phyloP scores from a whole-genome alignment of 2,329 filamentous ascomycete genomes.

The Sphaerostilbella broomeana region DNA sequence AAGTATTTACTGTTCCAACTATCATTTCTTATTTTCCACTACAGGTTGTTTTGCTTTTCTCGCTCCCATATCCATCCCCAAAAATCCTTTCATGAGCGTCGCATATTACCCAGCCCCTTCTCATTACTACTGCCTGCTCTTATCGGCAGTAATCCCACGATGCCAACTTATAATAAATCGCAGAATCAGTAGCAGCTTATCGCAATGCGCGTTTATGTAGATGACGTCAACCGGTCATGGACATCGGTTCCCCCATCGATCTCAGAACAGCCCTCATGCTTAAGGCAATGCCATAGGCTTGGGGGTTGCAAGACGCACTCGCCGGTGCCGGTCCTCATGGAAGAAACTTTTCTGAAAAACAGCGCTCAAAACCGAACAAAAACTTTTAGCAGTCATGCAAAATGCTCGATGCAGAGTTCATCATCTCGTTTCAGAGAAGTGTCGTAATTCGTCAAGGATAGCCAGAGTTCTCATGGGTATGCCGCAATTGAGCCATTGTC shows the following conservation, averaged over 20 bases:
- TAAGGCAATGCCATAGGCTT: neutral
- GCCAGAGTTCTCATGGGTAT: conserved; percentile 24
- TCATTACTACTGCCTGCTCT: neutral
- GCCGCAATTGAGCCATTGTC: conserved; percentile 21
- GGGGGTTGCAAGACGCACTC: neutral
- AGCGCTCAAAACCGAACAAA: conserved; percentile 1
- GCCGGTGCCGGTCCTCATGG: neutral
- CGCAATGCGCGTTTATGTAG: neutral
- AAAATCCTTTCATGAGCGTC: neutral
- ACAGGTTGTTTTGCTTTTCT: too few species aligned
- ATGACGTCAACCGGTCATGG: too few species aligned
- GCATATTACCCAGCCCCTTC: neutral
- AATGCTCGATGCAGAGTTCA: conserved; percentile 15
- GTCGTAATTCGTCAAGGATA: conserved; percentile 16
- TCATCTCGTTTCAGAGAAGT: conserved; percentile 15
- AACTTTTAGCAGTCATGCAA: conserved; percentile 17
- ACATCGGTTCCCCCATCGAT: too few species aligned
- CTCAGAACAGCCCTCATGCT: too few species aligned
- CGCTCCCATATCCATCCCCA: neutral
- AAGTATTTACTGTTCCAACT: too few species aligned
- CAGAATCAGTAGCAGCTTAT: neutral
- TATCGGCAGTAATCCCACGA: too few species aligned
- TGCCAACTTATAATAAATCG: neutral
- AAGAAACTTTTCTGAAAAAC: neutral
- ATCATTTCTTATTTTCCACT: too few species aligned